A percentile compares a stretch with the other conserved stretches of the same genome.
Evolutionary conservation across 2,329 filamentous ascomycete species (phyloP).

Genomic region (Trichoderma sp.): DNA sequence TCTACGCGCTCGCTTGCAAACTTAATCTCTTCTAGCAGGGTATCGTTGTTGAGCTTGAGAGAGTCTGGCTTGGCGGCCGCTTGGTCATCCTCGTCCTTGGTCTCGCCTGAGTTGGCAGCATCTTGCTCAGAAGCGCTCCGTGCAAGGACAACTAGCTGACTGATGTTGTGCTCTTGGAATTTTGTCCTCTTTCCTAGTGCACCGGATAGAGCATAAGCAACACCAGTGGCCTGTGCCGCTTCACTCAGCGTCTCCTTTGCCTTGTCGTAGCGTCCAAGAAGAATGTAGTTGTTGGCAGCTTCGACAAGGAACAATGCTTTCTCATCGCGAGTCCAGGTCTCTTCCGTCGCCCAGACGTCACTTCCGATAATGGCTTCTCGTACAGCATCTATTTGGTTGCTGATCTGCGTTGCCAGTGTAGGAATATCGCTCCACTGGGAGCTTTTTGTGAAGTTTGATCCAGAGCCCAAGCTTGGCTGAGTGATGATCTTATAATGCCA

Average conservation of each 20-base stretch:
- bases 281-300: constrained; percentile 77
- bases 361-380: constrained; percentile 42
- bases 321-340: constrained; percentile 49
- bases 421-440: constrained; percentile 62
- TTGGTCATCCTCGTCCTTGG: constrained; percentile 29
- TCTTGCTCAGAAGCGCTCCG: constrained; percentile 60
- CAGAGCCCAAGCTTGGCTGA: constrained; percentile 56
- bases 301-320: constrained; percentile 76
- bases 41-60: constrained; percentile 86
- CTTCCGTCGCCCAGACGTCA: constrained; percentile 42
- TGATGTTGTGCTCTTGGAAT: constrained; percentile 77
- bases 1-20: constrained; percentile 63
- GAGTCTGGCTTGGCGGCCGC: constrained; percentile 59
- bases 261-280: constrained; percentile 78
- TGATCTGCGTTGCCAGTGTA: constrained; percentile 54
- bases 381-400: constrained; percentile 46
- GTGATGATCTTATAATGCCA: constrained; percentile 65
- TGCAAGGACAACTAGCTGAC: constrained; percentile 88
- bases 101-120: constrained; percentile 25
- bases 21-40: constrained; percentile 81
- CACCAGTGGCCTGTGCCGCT: constrained; percentile 67
- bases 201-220: constrained; percentile 82
- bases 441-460: constrained; percentile 57
- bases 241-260: constrained; percentile 70
- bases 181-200: constrained; percentile 82